Evolutionary conservation across 495 filamentous ascomycete genomes (phyloP), one percentile per base, ranked within the genome.

Genomic region (Chaetomium tenue): DNA sequence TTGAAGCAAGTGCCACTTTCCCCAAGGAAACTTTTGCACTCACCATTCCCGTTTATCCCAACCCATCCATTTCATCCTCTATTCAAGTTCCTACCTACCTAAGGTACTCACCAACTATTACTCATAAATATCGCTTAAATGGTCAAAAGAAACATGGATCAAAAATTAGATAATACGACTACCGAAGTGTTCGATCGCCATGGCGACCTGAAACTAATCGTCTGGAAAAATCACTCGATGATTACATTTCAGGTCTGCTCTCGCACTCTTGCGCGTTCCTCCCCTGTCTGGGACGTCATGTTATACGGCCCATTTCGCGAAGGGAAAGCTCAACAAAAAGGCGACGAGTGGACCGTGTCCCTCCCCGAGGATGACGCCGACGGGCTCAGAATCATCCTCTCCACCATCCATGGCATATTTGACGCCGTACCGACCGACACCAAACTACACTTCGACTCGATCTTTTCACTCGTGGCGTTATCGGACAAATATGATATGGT

Each of bases 401-500:
- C 3, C 23, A 9, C 15, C 8, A 4, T 51, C 22, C 48, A 51
- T 7, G 3, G 12, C 22, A 26, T 13, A 8, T 26, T 51, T 22
- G 22, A 51, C 5, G 48, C 23, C n/a, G 0, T 51, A 12, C 22
- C 48, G n/a, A n/a, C 1, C 12, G 22, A 11, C n/a, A n/a, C n/a
- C n/a, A 15, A 2, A 7, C n/a, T 1, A 8, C 22, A 22, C 8
- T 12, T 26, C 20, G 20, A 23, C 6, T 26, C 26, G 8, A 13
- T 26, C 3, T 26, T 51, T 22, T 3, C 18, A 1, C 44, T 47
- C 44, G n/a, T 7, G 5, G 48, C 3, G 2, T 28, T 55, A 11
- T n/a, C 52, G 26, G 52, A 55, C 52, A 55, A 55, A 28, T 55
- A 55, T 23, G 28, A 55, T 9, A 37, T 37, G 26, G 18, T 55